Conservation (phyloP, 2,329 filamentous ascomycete species). For the Fusarium cyanostomum region DNA sequence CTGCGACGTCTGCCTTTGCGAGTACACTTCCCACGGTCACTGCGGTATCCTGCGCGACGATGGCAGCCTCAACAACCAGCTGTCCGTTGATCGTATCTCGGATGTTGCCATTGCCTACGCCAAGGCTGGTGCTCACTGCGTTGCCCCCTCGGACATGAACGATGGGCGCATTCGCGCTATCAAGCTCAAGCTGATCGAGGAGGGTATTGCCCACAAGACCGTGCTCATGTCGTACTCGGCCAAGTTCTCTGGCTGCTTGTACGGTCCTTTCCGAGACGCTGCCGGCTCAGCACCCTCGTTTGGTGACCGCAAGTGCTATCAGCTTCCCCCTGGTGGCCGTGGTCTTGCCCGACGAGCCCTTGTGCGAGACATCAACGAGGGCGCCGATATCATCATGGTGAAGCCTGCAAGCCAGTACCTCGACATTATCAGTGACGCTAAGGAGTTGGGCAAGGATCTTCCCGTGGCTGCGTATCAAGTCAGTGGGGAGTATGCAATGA, state of each 20-base stretch:
- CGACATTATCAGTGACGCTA: conserved; percentile 97
- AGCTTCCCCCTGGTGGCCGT: conserved; percentile 90
- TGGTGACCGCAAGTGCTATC: conserved; percentile 95
- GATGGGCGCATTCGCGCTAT: conserved; percentile 97
- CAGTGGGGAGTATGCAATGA: conserved; percentile 97
- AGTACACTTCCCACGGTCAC: conserved; percentile 98
- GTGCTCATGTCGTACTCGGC: conserved; percentile 98
- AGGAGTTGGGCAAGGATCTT: conserved; percentile 90
- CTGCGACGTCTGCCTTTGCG: conserved; percentile 95
- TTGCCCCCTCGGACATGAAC: conserved; percentile 98
- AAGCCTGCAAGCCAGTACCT: conserved; percentile 96
- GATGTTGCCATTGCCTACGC: conserved; percentile 99
- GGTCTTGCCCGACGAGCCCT: conserved; percentile 93
- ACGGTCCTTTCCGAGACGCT: conserved; percentile 96
- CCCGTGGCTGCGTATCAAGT: conserved; percentile 97
- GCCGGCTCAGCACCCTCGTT: conserved; percentile 91
- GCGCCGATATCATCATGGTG: conserved; percentile 98
- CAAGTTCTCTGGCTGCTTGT: conserved; percentile 96
- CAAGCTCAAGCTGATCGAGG: conserved; percentile 96
- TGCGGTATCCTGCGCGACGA: conserved; percentile 96
- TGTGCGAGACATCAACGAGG: conserved; percentile 87
- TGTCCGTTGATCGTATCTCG: conserved; percentile 93
- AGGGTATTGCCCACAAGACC: conserved; percentile 89
- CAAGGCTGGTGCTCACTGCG: conserved; percentile 93
- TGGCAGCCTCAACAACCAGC: conserved; percentile 88